Percentiles rank a stretch among this genome's conserved stretches.
These are phyloP conservation scores for Sparassis latifolia DNA, from an alignment of 1,284 basidiomycete species.

Conservation along the genomic window DNA sequence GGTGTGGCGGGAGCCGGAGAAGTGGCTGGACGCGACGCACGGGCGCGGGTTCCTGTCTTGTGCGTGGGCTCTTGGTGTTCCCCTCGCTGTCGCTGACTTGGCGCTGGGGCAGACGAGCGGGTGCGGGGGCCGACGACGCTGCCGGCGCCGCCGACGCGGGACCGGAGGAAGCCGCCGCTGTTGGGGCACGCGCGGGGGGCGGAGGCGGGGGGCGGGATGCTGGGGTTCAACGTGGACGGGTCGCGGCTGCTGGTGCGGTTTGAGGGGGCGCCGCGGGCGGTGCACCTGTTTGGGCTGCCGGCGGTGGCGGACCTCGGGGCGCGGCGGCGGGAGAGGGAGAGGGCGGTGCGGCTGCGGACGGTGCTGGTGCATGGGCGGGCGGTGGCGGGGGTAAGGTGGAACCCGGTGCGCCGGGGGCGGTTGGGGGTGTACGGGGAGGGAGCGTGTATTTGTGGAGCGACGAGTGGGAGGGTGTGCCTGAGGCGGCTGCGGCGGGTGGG, in stretches of 20 bases:
- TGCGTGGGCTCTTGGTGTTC: conserved; percentile 26
- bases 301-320: conserved; percentile 1
- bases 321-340: conserved; percentile 22
- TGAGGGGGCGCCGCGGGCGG: conserved; percentile 52
- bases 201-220: conserved; percentile 67
- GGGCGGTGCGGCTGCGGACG: conserved; percentile 49
- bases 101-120: conserved; percentile 48
- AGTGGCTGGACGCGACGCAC: conserved; percentile 75
- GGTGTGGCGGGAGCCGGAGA: conserved; percentile 75
- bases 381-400: conserved; percentile 66
- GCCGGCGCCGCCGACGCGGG: conserved; percentile 35
- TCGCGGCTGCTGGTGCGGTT: conserved; percentile 66
- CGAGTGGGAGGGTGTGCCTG: conserved; percentile 58
- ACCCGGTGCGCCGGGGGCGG: conserved; percentile 65
- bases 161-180: conserved; percentile 42
- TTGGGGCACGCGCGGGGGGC: conserved; percentile 35
- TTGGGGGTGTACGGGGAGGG: conserved; percentile 60
- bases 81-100: background rate
- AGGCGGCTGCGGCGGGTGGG: conserved; percentile 7
- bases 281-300: conserved; percentile 30
- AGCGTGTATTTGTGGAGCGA: conserved; percentile 79
- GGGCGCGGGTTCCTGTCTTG: conserved; percentile 81
- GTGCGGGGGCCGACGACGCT: conserved; percentile 52
- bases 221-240: conserved; percentile 77
- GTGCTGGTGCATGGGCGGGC: conserved; percentile 59